phyloP scores from a whole-genome alignment of 805 yeast genomes.

The Metschnikowia corniflorae region DNA sequence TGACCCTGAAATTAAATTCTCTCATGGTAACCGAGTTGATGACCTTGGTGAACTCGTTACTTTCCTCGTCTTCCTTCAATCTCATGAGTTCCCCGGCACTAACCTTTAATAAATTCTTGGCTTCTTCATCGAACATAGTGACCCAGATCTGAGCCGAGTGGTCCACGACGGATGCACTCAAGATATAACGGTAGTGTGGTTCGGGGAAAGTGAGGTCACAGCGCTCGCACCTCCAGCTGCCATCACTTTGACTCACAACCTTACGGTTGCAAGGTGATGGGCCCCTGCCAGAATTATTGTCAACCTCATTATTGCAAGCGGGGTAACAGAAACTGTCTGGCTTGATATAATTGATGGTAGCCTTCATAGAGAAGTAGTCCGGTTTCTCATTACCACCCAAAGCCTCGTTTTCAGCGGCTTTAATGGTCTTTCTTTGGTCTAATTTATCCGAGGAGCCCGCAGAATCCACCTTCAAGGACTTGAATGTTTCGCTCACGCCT shows the following conservation, averaged over 20 bases:
- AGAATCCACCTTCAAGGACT: slow-evolving; percentile 54
- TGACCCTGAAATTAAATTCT: slow-evolving; percentile 70
- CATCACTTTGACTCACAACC: slow-evolving; percentile 65
- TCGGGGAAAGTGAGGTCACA: slow-evolving; percentile 67
- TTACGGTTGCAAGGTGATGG: slow-evolving; percentile 66
- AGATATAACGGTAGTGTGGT: slow-evolving; percentile 77
- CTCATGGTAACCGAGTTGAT: slow-evolving; percentile 55
- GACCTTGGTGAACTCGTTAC: slow-evolving; percentile 39
- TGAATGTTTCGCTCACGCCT: slow-evolving; percentile 63
- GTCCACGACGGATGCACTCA: slow-evolving; percentile 77
- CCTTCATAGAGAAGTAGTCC: slow-evolving; percentile 75
- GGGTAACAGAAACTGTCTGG: slow-evolving; percentile 84
- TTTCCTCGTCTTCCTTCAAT: slow-evolving; percentile 37
- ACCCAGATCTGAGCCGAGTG: slow-evolving; percentile 81
- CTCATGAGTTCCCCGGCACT: slow-evolving; percentile 60
- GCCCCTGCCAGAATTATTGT: slow-evolving; percentile 26
- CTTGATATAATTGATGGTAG: slow-evolving; percentile 65
- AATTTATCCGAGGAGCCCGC: slow-evolving; percentile 32
- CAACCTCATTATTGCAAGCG: slow-evolving; percentile 65
- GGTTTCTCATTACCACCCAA: slow-evolving; percentile 74
- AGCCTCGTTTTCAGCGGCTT: slow-evolving; percentile 60
- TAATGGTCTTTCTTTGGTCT: slow-evolving; percentile 60
- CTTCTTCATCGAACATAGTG: slow-evolving; percentile 84
- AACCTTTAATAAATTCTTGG: slow-evolving; percentile 60
- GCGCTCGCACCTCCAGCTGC: slow-evolving; percentile 90